These are phyloP conservation scores for Trypanosoma melophagium DNA, from an alignment of 208 protist genomes.

Conservation along the genomic window DNA sequence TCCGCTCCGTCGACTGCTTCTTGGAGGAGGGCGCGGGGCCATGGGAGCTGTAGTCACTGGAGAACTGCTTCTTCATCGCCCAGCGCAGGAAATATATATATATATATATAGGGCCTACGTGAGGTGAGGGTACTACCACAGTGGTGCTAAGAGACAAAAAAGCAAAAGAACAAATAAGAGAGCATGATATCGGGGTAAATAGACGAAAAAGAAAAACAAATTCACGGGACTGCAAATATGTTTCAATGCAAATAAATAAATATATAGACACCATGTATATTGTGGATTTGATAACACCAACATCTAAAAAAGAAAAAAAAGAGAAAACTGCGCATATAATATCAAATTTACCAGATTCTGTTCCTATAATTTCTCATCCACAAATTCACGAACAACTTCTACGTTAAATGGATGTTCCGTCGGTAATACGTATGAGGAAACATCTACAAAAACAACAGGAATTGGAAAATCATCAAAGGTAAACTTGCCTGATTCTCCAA, in stretches of 20 bases:
- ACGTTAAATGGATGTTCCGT: conserved; percentile 44
- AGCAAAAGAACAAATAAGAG: no score
- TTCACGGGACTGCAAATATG: no score
- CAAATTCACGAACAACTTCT: conserved; percentile 44
- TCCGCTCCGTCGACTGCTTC: background rate
- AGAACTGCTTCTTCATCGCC: background rate
- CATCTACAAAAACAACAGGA: conserved; percentile 59
- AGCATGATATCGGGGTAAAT: no score
- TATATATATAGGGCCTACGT: background rate
- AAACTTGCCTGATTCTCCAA: conserved; percentile 55
- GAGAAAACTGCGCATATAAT: background rate
- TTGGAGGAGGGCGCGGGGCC: background rate
- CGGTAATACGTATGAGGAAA: conserved; percentile 53
- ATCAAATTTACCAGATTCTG: conserved; percentile 5
- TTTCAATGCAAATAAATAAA: no score
- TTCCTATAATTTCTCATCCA: conserved; percentile 17
- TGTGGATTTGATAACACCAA: background rate
- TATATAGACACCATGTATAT: background rate
- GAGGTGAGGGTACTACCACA: background rate
- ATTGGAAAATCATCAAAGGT: conserved; percentile 59
- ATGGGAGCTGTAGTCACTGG: background rate
- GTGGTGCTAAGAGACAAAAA: background rate
- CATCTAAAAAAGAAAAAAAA: conserved; percentile 8
- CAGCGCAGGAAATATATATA: no score
- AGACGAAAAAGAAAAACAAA: no score